Evolutionary conservation across 495 filamentous ascomycete genomes (phyloP), one percentile per base, ranked within the genome.

Genomic region (Xylaria sp.): DNA sequence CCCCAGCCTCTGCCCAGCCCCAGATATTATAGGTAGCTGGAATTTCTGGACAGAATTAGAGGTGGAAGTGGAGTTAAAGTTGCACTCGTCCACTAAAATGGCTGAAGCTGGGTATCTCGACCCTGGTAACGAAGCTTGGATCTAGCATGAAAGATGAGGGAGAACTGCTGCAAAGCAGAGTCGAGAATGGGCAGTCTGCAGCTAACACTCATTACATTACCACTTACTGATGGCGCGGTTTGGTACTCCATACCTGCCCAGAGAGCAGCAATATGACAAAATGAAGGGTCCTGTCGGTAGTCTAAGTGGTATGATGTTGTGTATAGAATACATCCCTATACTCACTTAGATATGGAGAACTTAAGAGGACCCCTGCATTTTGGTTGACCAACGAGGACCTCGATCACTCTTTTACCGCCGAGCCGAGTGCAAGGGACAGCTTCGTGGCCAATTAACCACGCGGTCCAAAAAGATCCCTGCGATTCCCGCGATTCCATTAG

Each of bases 341-440:
- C n/a, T n/a, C n/a, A 19, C 17, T 21, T 19, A 7, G 29, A 35
- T 19, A 44, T 41, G 66, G 68, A 15, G 61, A 40, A 62, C 31
- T 29, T 70, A 19, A 55, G 44, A 40, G 58, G 68, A 19, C 70
- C 70, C 70, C 55, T 67, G 70, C 55, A 29, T 50, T n/a, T 3
- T 0, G 5, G 21, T 24, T 63, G 52, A 61, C 70, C 70, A 72
- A 72, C 64, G 63, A 68, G 62, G 29, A 15, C 55, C 2, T 44
- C 57, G 40, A 50, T 72, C 70, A 72, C 70, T 57, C 40, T 62
- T 62, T 72, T 72, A 55, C 70, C 70, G 70, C 70, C 70, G 53
- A 67, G 63, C 70, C 70, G 57, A 72, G 24, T 68, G 64, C 64
- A 37, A 67, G 70, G 63, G 70, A 67, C 55, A 59, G 52, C 62